Evolutionary conservation across 2,329 filamentous ascomycete genomes (phyloP).

Genomic region (Byssoonygena ceratinophila): DNA sequence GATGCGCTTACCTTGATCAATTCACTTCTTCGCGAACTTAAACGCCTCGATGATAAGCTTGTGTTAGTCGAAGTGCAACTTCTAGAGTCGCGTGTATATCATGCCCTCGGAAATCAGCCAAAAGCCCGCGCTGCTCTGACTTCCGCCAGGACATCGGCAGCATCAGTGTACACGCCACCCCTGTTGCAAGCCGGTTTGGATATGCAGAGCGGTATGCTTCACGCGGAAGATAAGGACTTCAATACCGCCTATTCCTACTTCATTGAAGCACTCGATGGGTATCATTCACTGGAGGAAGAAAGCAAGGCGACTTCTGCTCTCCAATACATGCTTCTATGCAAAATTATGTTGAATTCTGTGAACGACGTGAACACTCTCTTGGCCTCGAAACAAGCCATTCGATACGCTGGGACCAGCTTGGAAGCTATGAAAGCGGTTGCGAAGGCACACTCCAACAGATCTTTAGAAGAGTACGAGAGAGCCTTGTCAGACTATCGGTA

Average conservation of each 20-base stretch:
- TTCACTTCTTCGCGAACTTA: constrained; percentile 86
- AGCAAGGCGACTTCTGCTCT: constrained; percentile 88
- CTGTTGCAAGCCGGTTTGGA: constrained; percentile 90
- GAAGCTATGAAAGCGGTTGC: constrained; percentile 99
- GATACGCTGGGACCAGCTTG: constrained; percentile 88
- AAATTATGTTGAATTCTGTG: constrained; percentile 96
- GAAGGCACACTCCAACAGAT: constrained; percentile 87
- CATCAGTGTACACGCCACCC: constrained; percentile 93
- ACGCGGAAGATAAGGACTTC: constrained; percentile 98
- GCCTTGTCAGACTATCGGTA: constrained; percentile 82
- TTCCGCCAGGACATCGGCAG: constrained; percentile 84
- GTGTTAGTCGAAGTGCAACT: constrained; percentile 96
- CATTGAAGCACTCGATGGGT: constrained; percentile 95
- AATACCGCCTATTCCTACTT: constrained; percentile 98
- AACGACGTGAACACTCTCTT: constrained; percentile 95
- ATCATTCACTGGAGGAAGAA: constrained; percentile 82
- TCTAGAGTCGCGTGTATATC: constrained; percentile 92
- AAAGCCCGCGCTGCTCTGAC: constrained; percentile 94
- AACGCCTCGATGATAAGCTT: constrained; percentile 96
- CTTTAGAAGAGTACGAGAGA: constrained; percentile 91
- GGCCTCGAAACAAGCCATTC: constrained; percentile 89
- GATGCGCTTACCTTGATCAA: constrained; percentile 96
- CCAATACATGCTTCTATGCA: constrained; percentile 99
- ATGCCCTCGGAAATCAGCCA: constrained; percentile 89
- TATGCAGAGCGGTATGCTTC: constrained; percentile 98